Evolutionary conservation across 371 early-diverging fungal species (phyloP).

Genomic region (Blastocladiella emersonii): DNA sequence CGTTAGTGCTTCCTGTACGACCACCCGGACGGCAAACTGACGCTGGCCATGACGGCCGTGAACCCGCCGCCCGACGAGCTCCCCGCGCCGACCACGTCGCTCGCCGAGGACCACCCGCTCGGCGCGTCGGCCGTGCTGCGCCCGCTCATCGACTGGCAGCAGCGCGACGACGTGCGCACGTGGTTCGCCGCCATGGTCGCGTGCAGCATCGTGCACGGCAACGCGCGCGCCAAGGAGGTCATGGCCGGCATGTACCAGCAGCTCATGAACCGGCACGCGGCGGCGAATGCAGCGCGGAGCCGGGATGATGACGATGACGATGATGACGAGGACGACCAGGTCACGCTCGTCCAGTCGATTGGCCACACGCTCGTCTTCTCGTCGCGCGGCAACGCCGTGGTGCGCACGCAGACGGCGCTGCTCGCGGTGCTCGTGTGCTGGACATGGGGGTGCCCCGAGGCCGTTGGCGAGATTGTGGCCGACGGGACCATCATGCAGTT

Average conservation of each 20-base stretch:
- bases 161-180: slow-evolving; percentile 61
- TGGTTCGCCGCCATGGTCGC: slow-evolving; percentile 82
- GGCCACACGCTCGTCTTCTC: slow-evolving; percentile 8
- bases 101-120: slow-evolving; percentile 31
- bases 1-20: slow-evolving; percentile 48
- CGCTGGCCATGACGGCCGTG: slow-evolving; percentile 60
- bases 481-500: slow-evolving; percentile 80
- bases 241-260: slow-evolving; percentile 18
- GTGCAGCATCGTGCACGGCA: slow-evolving; percentile 56
- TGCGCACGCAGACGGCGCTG: slow-evolving; percentile 57
- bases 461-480: slow-evolving; percentile 65
- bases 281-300: not conserved
- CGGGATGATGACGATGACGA: not conserved
- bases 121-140: slow-evolving; percentile 70
- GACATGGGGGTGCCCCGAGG: slow-evolving; percentile 62
- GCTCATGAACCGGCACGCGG: slow-evolving; percentile 9
- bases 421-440: slow-evolving; percentile 57
- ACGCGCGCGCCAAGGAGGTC: slow-evolving; percentile 54
- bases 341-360: slow-evolving; percentile 9
- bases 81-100: not conserved
- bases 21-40: slow-evolving; percentile 73
- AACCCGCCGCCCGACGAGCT: slow-evolving; percentile 64
- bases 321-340: slow-evolving; percentile 8
- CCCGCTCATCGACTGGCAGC: slow-evolving; percentile 60
- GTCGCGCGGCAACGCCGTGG: slow-evolving; percentile 22